Percentiles rank a stretch among this genome's conserved stretches.
phyloP scores from a whole-genome alignment of 768 basidiomycete species.

The Naganishia kalamii region DNA sequence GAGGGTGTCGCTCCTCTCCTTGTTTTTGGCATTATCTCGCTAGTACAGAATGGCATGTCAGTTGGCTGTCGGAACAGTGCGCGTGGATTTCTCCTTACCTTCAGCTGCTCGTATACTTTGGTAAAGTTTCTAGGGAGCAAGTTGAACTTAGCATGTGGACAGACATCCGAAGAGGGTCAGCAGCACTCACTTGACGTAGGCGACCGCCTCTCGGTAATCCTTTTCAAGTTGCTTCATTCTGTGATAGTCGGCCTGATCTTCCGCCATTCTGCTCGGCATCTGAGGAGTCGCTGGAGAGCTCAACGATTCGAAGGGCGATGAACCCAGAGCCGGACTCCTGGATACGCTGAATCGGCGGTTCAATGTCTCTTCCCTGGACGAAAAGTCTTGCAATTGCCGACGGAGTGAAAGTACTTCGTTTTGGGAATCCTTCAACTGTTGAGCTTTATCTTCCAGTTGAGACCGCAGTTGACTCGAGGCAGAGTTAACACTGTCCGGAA shows the following conservation, averaged over 20 bases:
- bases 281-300: constrained; percentile 34
- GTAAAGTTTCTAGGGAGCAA: constrained; percentile 62
- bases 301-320: background rate
- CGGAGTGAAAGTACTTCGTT: constrained; percentile 64
- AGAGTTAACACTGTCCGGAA: constrained; percentile 44
- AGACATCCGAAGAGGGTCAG: constrained; percentile 1
- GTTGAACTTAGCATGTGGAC: no score
- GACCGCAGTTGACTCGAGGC: constrained; percentile 26
- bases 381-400: constrained; percentile 66
- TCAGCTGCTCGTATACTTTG: constrained; percentile 93
- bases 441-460: constrained; percentile 71
- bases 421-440: constrained; percentile 64
- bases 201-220: constrained; percentile 92
- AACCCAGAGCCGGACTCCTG: background rate
- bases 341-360: constrained; percentile 8
- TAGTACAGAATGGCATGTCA: background rate
- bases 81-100: constrained; percentile 49
- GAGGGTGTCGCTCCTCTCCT: constrained; percentile 67
- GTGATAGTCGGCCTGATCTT: constrained; percentile 42
- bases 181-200: constrained; percentile 69
- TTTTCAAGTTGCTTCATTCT: constrained; percentile 84
- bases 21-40: constrained; percentile 71
- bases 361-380: constrained; percentile 56
- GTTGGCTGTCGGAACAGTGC: background rate
- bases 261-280: constrained; percentile 57